A percentile compares a stretch with the other conserved stretches of the same genome.
phyloP scores from a whole-genome alignment of 129 eudicot genomes.

The Daucus carota region DNA sequence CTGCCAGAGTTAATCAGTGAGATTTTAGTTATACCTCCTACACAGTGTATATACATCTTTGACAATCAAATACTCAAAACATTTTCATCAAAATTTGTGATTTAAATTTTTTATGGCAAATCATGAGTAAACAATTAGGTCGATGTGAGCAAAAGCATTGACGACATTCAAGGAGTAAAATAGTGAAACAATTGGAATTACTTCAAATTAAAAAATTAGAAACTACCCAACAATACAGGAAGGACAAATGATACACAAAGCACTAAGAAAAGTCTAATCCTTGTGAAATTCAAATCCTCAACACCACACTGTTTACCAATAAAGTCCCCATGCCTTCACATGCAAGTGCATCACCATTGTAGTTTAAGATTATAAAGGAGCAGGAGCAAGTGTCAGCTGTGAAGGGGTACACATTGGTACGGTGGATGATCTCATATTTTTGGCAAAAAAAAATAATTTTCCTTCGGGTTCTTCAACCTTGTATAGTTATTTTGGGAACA shows the following conservation, averaged over 20 bases:
- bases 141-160: not conserved
- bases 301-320: not conserved
- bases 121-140: not conserved
- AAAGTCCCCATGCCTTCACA: not conserved
- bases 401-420: not conserved
- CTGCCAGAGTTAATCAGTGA: slow-evolving; percentile 4
- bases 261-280: not conserved
- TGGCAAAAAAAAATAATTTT: not conserved
- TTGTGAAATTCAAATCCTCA: not conserved
- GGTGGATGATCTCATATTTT: not conserved
- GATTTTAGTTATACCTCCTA: not conserved
- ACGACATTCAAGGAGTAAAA: not conserved
- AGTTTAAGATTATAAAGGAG: not conserved
- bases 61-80: not conserved
- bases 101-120: not conserved
- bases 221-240: not conserved
- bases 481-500: not conserved
- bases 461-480: not conserved
- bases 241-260: not conserved
- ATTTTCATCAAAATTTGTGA: not conserved
- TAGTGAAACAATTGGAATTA: not conserved
- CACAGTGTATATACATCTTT: not conserved
- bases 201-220: not conserved
- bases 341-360: not conserved
- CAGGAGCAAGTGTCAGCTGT: not conserved